Evolutionary conservation across 345 rosid species (phyloP).

Genomic region (Chamaenerion angustifolium): DNA sequence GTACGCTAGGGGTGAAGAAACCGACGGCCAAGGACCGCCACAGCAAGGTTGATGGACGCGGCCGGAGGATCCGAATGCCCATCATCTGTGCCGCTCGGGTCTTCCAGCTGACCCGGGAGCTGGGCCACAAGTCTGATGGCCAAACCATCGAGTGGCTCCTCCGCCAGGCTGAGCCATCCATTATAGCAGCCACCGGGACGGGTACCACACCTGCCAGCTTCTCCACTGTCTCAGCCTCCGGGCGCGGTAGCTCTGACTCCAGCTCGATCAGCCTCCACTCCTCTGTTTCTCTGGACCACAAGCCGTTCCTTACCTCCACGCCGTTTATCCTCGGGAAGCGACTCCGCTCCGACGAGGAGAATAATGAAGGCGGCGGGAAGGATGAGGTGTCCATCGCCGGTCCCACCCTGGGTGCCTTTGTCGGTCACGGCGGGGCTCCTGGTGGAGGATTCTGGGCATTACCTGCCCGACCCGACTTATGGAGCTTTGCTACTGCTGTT

Average conservation of each 20-base stretch:
- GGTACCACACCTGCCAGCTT: slow-evolving; percentile 94
- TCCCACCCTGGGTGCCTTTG: slow-evolving; percentile 9
- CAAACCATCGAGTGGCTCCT: slow-evolving; percentile 99
- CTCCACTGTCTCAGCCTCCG: slow-evolving; percentile 64
- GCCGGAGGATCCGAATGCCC: slow-evolving; percentile 95
- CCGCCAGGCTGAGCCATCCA: slow-evolving; percentile 99
- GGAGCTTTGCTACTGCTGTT: slow-evolving; percentile 57
- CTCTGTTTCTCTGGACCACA: slow-evolving; percentile 35
- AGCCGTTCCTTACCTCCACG: slow-evolving; percentile 53
- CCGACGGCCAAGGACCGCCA: slow-evolving; percentile 95
- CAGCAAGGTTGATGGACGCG: slow-evolving; percentile 95
- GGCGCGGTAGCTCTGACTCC: slow-evolving; percentile 35
- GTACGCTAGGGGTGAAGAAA: slow-evolving; percentile 50
- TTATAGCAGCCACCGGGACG: slow-evolving; percentile 93
- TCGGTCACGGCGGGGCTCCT: slow-evolving; percentile 20
- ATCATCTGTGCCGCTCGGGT: slow-evolving; percentile 99
- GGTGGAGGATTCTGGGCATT: slow-evolving; percentile 83
- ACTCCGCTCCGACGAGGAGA: slow-evolving; percentile 48
- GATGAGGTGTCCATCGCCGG: slow-evolving; percentile 13
- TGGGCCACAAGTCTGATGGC: slow-evolving; percentile 97
- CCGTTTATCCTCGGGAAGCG: slow-evolving; percentile 93
- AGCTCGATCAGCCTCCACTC: slow-evolving; percentile 15
- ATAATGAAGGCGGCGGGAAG: slow-evolving; percentile 8
- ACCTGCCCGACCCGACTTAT: slow-evolving; percentile 66
- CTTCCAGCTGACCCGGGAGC: slow-evolving; percentile 89